Evolutionary conservation across 495 filamentous ascomycete genomes (phyloP).

Genomic region (Tuber aestivum): DNA sequence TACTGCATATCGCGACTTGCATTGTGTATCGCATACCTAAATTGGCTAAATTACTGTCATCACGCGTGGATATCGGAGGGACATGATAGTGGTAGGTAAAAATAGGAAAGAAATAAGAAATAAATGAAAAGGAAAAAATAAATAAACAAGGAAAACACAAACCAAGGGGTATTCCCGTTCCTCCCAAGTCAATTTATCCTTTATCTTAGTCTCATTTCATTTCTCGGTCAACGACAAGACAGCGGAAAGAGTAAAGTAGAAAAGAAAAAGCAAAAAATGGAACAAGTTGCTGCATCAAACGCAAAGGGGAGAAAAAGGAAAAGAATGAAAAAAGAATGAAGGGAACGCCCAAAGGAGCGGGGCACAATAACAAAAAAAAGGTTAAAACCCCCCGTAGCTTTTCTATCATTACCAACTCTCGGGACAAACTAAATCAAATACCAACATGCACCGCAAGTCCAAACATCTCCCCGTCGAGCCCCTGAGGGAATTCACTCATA

Average conservation of each 20-base stretch:
- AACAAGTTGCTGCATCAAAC: not conserved
- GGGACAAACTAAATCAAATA: not conserved
- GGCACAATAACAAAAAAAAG: not conserved
- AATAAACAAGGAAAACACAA: not conserved
- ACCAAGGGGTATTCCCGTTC: not conserved
- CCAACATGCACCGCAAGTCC: slow-evolving; percentile 2
- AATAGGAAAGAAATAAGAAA: not conserved
- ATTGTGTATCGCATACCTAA: not conserved
- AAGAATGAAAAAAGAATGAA: not conserved
- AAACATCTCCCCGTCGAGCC: slow-evolving; percentile 3
- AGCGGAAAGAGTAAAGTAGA: not conserved
- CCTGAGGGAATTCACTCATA: slow-evolving; percentile 41
- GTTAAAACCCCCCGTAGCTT: not conserved
- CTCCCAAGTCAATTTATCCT: not conserved
- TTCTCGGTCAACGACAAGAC: not conserved
- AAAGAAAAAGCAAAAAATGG: not conserved
- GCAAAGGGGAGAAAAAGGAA: not conserved
- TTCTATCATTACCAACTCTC: not conserved
- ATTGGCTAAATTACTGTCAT: not conserved
- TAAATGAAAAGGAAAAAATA: not conserved
- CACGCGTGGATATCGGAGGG: not conserved
- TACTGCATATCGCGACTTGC: not conserved
- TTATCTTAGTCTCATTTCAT: not conserved
- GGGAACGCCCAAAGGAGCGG: not conserved
- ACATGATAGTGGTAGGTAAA: not conserved